These are phyloP conservation scores for Schizophyllum commune DNA, from an alignment of 1,284 basidiomycete species.

Conservation along the genomic window DNA sequence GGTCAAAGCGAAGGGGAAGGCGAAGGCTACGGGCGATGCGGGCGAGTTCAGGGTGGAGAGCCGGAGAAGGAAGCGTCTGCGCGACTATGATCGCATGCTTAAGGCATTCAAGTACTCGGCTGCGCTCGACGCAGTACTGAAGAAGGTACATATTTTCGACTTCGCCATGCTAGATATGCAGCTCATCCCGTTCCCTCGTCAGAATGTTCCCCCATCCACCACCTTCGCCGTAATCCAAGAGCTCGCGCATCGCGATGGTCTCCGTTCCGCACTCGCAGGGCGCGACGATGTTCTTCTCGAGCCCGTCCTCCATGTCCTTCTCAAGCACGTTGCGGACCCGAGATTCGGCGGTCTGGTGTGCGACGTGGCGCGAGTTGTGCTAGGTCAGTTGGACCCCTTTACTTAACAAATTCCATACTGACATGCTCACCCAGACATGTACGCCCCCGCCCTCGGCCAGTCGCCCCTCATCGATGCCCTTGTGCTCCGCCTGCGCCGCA, in stretches of 20 bases:
- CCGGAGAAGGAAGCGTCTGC: slow-evolving; percentile 65
- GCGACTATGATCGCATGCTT: slow-evolving; percentile 84
- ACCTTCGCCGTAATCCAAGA: slow-evolving; percentile 93
- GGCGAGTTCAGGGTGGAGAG: slow-evolving; percentile 76
- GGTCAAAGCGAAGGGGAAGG: slow-evolving; percentile 20
- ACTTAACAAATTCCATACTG: background rate
- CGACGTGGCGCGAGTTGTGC: slow-evolving; percentile 75
- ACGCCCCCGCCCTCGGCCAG: slow-evolving; percentile 85
- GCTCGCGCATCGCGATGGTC: slow-evolving; percentile 86
- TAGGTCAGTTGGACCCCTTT: slow-evolving; percentile 51
- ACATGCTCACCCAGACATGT: slow-evolving; percentile 76
- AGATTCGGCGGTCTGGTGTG: slow-evolving; percentile 87
- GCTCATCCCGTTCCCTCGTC: slow-evolving; percentile 5
- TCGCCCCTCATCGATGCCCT: slow-evolving; percentile 89
- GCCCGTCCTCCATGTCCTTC: slow-evolving; percentile 79
- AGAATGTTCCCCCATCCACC: slow-evolving; percentile 77
- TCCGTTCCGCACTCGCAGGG: slow-evolving; percentile 80
- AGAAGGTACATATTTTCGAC: slow-evolving; percentile 46
- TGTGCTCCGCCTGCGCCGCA: slow-evolving; percentile 77
- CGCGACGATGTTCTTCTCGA: slow-evolving; percentile 94
- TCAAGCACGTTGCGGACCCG: slow-evolving; percentile 85
- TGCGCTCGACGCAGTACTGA: slow-evolving; percentile 84
- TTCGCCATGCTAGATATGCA: background rate
- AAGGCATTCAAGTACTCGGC: slow-evolving; percentile 95
- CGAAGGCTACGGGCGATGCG: slow-evolving; percentile 30